Base-by-base conservation (phyloP, 768 basidiomycete species). In the Xerocomellus amylosporus region DNA sequence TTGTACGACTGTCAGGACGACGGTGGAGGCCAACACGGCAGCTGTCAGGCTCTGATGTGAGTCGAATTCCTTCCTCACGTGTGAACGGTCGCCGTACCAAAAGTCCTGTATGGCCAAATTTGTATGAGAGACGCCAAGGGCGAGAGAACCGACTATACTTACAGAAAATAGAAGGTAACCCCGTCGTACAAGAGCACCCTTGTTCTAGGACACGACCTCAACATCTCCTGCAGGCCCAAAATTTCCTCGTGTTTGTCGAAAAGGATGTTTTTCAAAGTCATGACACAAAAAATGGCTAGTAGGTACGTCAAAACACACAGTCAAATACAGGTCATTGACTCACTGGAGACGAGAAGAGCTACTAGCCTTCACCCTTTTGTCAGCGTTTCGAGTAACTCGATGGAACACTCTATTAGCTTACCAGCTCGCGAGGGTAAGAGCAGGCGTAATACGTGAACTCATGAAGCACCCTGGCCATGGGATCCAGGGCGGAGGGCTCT, bases 381-480 rank as follows among this genome's bases (percentile, higher is more conserved):
- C 36, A 65, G 46, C 41, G 1, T 36, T 31, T 5, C 26, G 14
- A 38, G 20, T 4, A n/a, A 17, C 8, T 17, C 9, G 7, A 44
- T 8, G 2, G 17, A 38, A 43, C 1, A 14, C 8, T 24, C 24
- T 9, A 5, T 41, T 13, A 5, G 13, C 64, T 51, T 38, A 66
- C 64, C 64, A 66, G 22, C 63, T 58, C n/a, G 47, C 49, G 24
- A 66, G 62, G 7, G 63, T 62, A 28, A 64, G 51, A 8, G 38
- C 19, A n/a, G 62, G 62, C 17, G 59, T 62, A 30, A 24, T 7
- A 19, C 7, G 36, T 9, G 56, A 57, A 20, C 36, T 51, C 8
- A 17, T 14, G 44, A 57, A 54, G 26, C 64, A 66, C 2, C 64
- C 64, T 1, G 40, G 46, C 58, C 54, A 61, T 14, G 48, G 43